Evolutionary conservation across 106 monocot genomes (phyloP).

Genomic region (Dendrobium catenatum): DNA sequence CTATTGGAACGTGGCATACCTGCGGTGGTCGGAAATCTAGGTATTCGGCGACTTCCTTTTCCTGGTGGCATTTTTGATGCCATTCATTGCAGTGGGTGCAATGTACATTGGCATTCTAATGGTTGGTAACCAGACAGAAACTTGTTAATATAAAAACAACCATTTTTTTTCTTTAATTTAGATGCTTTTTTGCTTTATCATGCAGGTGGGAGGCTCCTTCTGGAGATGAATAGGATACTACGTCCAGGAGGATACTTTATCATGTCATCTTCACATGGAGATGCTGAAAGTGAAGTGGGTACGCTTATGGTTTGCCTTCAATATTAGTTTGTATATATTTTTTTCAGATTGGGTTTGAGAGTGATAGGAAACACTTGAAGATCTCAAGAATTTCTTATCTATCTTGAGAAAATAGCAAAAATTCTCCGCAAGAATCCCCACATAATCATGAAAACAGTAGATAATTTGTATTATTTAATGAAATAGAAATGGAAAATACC

Average conservation of each 20-base stretch:
- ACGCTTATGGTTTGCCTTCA: not conserved
- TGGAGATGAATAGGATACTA: slow-evolving; percentile 91
- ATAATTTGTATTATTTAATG: no score
- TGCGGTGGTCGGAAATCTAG: slow-evolving; percentile 61
- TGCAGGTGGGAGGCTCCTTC: slow-evolving; percentile 72
- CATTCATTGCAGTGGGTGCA: slow-evolving; percentile 84
- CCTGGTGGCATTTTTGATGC: slow-evolving; percentile 89
- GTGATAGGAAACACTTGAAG: no score
- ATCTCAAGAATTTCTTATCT: no score
- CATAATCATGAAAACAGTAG: no score
- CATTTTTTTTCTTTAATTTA: slow-evolving; percentile 8
- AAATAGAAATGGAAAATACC: no score
- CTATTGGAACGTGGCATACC: slow-evolving; percentile 86
- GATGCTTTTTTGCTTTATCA: slow-evolving; percentile 8
- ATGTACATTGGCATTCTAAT: slow-evolving; percentile 71
- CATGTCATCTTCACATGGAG: slow-evolving; percentile 60
- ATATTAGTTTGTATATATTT: not conserved
- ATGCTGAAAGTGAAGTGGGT: slow-evolving; percentile 89
- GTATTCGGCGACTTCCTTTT: slow-evolving; percentile 67
- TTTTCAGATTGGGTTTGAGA: not conserved
- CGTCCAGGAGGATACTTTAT: slow-evolving; percentile 94
- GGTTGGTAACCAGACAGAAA: slow-evolving; percentile 31
- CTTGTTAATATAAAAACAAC: not conserved
- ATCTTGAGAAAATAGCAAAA: no score
- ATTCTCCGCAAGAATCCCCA: no score